Base-by-base conservation (phyloP, 371 early-diverging fungal genomes). In the Apophysomyces elegans region DNA sequence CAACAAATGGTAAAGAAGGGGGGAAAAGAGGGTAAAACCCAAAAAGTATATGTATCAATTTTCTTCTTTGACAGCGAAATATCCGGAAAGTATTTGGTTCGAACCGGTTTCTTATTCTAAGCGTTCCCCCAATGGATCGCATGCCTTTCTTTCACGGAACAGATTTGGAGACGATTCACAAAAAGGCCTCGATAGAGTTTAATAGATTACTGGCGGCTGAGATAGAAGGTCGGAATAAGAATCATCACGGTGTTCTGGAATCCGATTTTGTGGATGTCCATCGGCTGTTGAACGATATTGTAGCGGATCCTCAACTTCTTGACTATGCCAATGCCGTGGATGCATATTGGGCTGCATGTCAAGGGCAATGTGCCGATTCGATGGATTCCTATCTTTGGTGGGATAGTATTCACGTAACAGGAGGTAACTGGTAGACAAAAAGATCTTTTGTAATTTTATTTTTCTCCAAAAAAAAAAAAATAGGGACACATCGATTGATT, bases 351-450 rank as follows among this genome's bases (percentile, higher is more conserved):
- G 78, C 78, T 14, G 59, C 39, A 6, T 82, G 83, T 57, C 76
- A 77, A 58, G 83, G 83, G 0, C 68, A 63, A 58, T 82, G 83
- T 57, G 58, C 50, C 5, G 78, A 79, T 56, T 63, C 69, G 8
- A 47, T 75, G 1, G 70, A 82, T 38, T 62, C 63, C 2, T 82
- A 78, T 62, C 65, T 82, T 8, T 82, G 83, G 83, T 82, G 83
- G 83, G 83, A 82, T 60, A 71, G 69, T 38, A 64, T 65, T 6
- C 80, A 82, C 64, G 58, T 79, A 65, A 78, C 83, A 64, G 83
- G 83, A 58, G 80, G 78, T 70, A 26, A 26, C 32, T 26, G 32
- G 32, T 69, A 62, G 16, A 45, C 46, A 13, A 45, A 45, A 58
- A 16, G 26, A 4, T 46, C 6, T 6, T 38, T 18, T 36, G 59